Evolutionary conservation across 179 eudicot genomes (phyloP), one percentile per base, ranked within the genome.

Genomic region (Beta corolliflora): DNA sequence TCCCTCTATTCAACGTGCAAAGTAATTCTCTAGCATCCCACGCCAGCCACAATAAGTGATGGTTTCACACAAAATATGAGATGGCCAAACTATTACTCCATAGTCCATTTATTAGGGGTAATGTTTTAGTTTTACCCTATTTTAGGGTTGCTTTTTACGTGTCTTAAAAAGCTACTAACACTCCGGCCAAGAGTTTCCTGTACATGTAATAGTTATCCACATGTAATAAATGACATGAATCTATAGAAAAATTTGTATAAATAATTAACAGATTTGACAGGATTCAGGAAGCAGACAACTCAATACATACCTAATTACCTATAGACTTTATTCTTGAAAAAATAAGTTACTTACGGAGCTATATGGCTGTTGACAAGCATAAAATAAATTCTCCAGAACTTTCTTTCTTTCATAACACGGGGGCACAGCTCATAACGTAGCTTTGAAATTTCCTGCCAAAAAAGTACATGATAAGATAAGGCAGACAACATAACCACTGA

Each of bases 341-440:
- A 9, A 74, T 0, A 45, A 67, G 74, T 69, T 73, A 88, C 93
- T 84, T 81, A 90, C 93, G 86, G 89, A 55, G 87, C 73, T 79
- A 87, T 83, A 82, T 89, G 93, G 88, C 83, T 90, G 83, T 87
- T 85, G 84, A 90, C 93, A 59, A 90, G 90, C 12, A 87, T 87
- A 76, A 90, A 90, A 81, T 90, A 90, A 41, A 90, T 89, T 77
- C 91, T 87, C 93, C 93, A 90, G 82, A 90, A 90, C 78, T 83
- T 89, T 58, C 88, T 80, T 73, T 90, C 93, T 82, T 86, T 90
- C 93, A 90, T 90, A 61, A 81, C 76, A 25, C 93, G 91, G 12
- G 93, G 91, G 81, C 93, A 90, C 71, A 90, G 79, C 71, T 89
- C 93, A 83, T 90, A 90, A 69, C 93, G 82, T 55, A 90, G 85